These are phyloP conservation scores for Wickerhamomyces chaumierensis DNA, from an alignment of 805 yeast species.

Conservation along the genomic window DNA sequence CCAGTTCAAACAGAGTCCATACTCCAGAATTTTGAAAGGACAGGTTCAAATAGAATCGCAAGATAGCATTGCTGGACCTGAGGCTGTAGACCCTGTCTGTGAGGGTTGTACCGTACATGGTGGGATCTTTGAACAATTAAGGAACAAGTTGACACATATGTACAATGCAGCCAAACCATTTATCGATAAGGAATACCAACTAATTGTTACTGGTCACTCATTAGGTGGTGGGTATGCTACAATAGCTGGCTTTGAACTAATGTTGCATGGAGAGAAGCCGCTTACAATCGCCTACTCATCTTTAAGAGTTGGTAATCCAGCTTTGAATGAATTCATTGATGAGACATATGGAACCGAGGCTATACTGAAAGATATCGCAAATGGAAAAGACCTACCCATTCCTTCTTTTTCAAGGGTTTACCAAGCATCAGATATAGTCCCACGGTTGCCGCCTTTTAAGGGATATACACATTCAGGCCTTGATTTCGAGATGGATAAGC, in stretches of 20 bases:
- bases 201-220: constrained; percentile 63
- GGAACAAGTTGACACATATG: constrained; percentile 29
- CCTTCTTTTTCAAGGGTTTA: constrained; percentile 37
- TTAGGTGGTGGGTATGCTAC: constrained; percentile 64
- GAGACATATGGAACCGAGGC: too few species aligned
- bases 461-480: constrained; percentile 23
- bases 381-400: constrained; percentile 20
- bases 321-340: constrained; percentile 42
- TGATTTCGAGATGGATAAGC: constrained; percentile 22
- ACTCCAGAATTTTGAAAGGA: constrained; percentile 27
- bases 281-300: constrained; percentile 49
- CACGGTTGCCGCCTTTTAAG: constrained; percentile 43
- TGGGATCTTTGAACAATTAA: constrained; percentile 45
- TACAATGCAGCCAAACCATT: constrained; percentile 22
- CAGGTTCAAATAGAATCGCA: neutral
- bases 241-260: constrained; percentile 51
- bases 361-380: constrained; percentile 15
- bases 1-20: constrained; percentile 32
- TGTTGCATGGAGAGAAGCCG: constrained; percentile 41
- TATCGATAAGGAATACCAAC: constrained; percentile 30
- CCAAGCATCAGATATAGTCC: constrained; percentile 48
- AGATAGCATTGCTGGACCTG: neutral
- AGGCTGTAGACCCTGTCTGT: constrained; percentile 24
- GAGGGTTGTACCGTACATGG: constrained; percentile 46
- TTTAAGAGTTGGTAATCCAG: constrained; percentile 51